Percentiles rank a stretch among this genome's conserved stretches.
These are phyloP conservation scores for Microascus cirrosus DNA, from an alignment of 2,329 filamentous ascomycete species.

Conservation along the genomic window DNA sequence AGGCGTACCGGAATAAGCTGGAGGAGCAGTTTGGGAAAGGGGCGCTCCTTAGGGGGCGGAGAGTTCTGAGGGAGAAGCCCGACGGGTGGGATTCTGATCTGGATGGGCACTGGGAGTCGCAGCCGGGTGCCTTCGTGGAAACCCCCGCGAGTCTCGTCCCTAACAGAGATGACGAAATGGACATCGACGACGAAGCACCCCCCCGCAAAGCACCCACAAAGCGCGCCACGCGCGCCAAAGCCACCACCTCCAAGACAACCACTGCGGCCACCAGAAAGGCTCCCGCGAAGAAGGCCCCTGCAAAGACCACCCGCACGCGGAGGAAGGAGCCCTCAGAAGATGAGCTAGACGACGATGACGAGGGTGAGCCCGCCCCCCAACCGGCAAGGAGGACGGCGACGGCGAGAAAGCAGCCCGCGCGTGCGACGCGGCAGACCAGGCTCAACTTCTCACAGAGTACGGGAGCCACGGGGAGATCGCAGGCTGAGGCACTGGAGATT, in stretches of 20 bases:
- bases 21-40: conserved; percentile 64
- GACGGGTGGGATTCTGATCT: conserved; percentile 80
- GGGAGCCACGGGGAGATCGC: conserved; percentile 26
- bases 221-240: conserved; percentile 16
- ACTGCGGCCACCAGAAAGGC: conserved; percentile 29
- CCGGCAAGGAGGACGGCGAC: conserved; percentile 16
- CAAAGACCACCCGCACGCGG: conserved; percentile 20
- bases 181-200: conserved; percentile 18
- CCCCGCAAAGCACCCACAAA: not conserved
- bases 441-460: conserved; percentile 35
- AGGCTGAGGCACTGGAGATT: conserved; percentile 42
- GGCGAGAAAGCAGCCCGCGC: conserved; percentile 19
- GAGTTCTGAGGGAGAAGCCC: conserved; percentile 60
- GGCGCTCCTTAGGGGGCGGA: conserved; percentile 33
- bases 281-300: conserved; percentile 32
- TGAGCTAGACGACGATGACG: conserved; percentile 39
- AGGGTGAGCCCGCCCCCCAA: conserved; percentile 22
- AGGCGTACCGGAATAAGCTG: conserved; percentile 55
- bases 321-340: conserved; percentile 26
- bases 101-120: conserved; percentile 76
- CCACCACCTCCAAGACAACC: conserved; percentile 20
- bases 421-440: conserved; percentile 32
- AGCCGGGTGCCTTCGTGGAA: conserved; percentile 43
- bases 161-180: conserved; percentile 29
- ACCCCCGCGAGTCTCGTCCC: conserved; percentile 5